These are phyloP conservation scores for Papiliotrema laurentii DNA, from an alignment of 1,284 basidiomycete genomes.

Conservation along the genomic window DNA sequence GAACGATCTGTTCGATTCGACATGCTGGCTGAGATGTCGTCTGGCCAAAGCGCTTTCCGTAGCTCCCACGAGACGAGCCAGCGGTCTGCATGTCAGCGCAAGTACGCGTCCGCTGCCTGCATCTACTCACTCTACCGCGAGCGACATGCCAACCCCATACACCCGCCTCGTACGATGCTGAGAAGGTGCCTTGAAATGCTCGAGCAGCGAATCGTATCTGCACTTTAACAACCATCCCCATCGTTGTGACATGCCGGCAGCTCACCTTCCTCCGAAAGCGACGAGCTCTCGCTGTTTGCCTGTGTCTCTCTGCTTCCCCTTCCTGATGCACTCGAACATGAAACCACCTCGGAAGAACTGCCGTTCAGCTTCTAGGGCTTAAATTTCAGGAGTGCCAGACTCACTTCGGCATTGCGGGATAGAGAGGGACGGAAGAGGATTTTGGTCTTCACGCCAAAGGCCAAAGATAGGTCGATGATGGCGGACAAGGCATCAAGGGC, in stretches of 20 bases:
- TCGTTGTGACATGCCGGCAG: constrained; percentile 6
- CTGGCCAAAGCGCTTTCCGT: constrained; percentile 47
- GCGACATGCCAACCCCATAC: constrained; percentile 54
- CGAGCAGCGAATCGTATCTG: constrained; percentile 53
- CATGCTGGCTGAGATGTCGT: too few species aligned
- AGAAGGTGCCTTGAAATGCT: constrained; percentile 50
- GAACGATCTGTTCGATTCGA: too few species aligned
- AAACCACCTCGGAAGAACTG: constrained; percentile 53
- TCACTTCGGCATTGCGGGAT: constrained; percentile 35
- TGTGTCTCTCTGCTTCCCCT: constrained; percentile 49
- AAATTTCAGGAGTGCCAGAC: neutral
- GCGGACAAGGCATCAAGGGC: constrained; percentile 48
- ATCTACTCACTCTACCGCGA: constrained; percentile 49
- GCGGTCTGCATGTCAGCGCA: constrained; percentile 29
- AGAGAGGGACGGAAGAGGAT: constrained; percentile 51
- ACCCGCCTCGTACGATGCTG: constrained; percentile 28
- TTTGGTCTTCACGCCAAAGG: constrained; percentile 50
- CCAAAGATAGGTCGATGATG: constrained; percentile 46
- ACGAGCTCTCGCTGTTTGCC: constrained; percentile 52
- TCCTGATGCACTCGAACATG: constrained; percentile 53
- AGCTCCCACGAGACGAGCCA: constrained; percentile 50
- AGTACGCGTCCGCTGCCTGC: neutral
- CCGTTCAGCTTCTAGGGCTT: neutral
- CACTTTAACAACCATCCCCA: constrained; percentile 7
- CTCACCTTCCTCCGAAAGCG: constrained; percentile 49